phyloP scores from a whole-genome alignment of 1,139 yeast species.

The Neolecta irregularis region DNA sequence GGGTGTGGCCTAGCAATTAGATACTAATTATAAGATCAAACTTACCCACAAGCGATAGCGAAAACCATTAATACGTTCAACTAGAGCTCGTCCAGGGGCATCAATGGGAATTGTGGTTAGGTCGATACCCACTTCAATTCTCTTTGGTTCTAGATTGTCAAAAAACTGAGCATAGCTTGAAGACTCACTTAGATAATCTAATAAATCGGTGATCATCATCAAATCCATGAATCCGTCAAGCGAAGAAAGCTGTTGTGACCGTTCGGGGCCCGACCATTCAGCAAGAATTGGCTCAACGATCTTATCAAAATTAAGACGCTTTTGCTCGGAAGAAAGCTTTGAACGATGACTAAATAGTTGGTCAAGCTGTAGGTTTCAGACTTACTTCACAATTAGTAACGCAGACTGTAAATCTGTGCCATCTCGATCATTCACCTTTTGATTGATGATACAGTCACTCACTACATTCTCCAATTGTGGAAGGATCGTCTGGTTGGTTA shows the following conservation, averaged over 20 bases:
- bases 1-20: conserved; percentile 38
- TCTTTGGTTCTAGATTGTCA: conserved; percentile 6
- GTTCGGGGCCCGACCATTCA: conserved; percentile 82
- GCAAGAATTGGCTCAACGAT: conserved; percentile 84
- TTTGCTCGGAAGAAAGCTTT: conserved; percentile 41
- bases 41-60: background rate
- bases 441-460: conserved; percentile 3
- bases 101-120: conserved; percentile 72
- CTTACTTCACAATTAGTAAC: conserved; percentile 1
- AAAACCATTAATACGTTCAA: conserved; percentile 42
- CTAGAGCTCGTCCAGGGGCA: conserved; percentile 67
- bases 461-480: conserved; percentile 13
- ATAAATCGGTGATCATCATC: conserved; percentile 83
- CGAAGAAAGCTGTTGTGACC: conserved; percentile 76
- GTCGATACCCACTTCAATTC: conserved; percentile 63
- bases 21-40: conserved; percentile 1
- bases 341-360: conserved; percentile 60
- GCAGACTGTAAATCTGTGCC: conserved; percentile 5
- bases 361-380: background rate
- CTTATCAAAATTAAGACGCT: conserved; percentile 58
- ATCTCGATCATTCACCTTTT: conserved; percentile 5
- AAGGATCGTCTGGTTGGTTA: conserved; percentile 7
- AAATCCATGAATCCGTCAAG: conserved; percentile 98
- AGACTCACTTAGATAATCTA: conserved; percentile 71
- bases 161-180: background rate